Evolutionary conservation across 108 stramenopile species (phyloP), one percentile per base, ranked within the genome.

Genomic region (Seminavis robusta): DNA sequence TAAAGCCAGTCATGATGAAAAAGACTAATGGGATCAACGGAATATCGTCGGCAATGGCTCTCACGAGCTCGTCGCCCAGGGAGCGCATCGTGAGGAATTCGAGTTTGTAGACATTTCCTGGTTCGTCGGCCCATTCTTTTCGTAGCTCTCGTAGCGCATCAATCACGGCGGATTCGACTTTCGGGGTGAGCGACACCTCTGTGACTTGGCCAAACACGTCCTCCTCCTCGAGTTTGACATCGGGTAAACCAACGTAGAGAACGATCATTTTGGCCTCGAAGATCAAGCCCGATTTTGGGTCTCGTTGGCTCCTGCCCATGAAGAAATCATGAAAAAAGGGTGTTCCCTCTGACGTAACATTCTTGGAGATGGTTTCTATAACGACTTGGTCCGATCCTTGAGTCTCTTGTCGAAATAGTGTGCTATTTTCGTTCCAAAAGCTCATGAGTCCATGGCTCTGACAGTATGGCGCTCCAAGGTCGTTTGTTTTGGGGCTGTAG

Each of bases 41-140:
- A 31, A 58, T 42, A 26, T 59, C 58, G 0, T 31, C 28, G 27
- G 11, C 23, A 30, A 59, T 48, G n/a, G 47, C 58, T 0, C 58
- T 10, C 15, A 7, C 16, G 23, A 59, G 48, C 32, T 59, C 58
- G 24, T 59, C 46, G 20, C 19, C 9, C 33, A 59, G 32, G 13
- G 33, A 21, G 0, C 58, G 4, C 3, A 33, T 32, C 30, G 51
- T 23, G 4, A 16, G 17, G 1, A 52, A 16, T 2, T 52, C 51
- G 2, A 52, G 27, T 15, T 10, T 19, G 9, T 25, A 52, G n/a
- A 7, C 36, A 8, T 19, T 8, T 25, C 56, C 63, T 23, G 29
- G 16, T 11, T 52, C 51, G 16, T 30, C 25, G 23, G 30, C 33
- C 51, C 51, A 52, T 16, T 32, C 33, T 1, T 52, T 32, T 43